Evolutionary conservation across 306 rosid species (phyloP), one percentile per base, ranked within the genome.

Genomic region (Corylus americana): DNA sequence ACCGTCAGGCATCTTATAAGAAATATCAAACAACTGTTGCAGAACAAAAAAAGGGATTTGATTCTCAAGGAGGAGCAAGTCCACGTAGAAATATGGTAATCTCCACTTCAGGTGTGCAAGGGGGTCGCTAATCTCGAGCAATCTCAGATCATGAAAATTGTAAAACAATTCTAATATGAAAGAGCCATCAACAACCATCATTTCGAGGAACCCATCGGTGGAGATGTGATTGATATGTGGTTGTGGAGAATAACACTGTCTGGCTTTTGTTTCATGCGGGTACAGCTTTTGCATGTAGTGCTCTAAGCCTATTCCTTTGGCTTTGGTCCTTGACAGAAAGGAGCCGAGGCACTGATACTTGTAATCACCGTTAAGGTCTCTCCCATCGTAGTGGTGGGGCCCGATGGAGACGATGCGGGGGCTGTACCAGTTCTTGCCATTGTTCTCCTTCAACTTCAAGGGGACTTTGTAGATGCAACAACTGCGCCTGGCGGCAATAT

Each of bases 171-270:
- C 69, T 6, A 63, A 2, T 11, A 63, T 31, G 14, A 63, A 63
- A 31, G 45, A 63, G 2, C 69, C 69, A 63, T 63, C 69, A 14
- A 63, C 4, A 29, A 63, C 45, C 20, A 63, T 63, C 11, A 31
- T 63, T 63, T 63, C 69, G 3, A 63, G n/a, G 42, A 63, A 63
- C 45, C 31, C 44, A 63, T 12, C 13, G 10, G n/a, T 17, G 4
- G 12, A 8, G 66, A 58, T 14, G 5, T 39, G 6, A 39, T 3
- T 12, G 16, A 82, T 31, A 31, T 31, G 35, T 71, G 3, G 22
- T 70, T 44, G 82, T 86, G 31, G 85, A 75, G 85, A 75, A 64
- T 87, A 87, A 39, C 49, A 39, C 14, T 37, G 14, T 67, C 71
- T 37, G 3, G 71, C 49, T 17, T 39, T 12, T 5, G 0, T 37